Conservation (phyloP, 345 rosid genomes). For the Eucalyptus marginata region DNA sequence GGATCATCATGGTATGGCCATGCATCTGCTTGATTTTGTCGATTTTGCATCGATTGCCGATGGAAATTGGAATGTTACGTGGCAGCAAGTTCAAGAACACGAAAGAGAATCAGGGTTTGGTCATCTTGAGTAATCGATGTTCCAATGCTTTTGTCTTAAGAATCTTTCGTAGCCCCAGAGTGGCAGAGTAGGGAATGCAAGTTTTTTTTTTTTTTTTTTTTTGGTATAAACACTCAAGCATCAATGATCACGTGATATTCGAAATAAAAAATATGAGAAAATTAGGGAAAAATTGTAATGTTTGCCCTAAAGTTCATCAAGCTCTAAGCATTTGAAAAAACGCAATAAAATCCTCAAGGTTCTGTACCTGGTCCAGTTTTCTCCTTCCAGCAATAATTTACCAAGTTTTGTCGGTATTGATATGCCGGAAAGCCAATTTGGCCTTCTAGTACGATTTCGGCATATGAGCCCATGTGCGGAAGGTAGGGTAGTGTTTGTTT, state of each 20-base stretch:
- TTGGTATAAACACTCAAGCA: not conserved
- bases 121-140: not conserved
- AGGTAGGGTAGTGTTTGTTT: too few relatives aligned
- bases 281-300: not conserved
- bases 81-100: not conserved
- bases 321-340: not conserved
- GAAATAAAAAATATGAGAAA: not conserved
- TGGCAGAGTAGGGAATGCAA: not conserved
- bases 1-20: not conserved
- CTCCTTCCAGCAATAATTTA: not conserved
- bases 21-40: not conserved
- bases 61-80: not conserved
- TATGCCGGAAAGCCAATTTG: not conserved
- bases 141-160: not conserved
- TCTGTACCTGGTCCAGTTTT: not conserved
- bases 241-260: not conserved
- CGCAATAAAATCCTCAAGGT: not conserved
- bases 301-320: not conserved
- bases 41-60: not conserved
- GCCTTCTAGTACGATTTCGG: not conserved
- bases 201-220: too few relatives aligned
- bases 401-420: too few relatives aligned
- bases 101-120: not conserved
- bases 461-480: not conserved
- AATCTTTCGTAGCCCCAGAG: not conserved